Percentiles rank a stretch among this genome's conserved stretches.
Evolutionary conservation across 176 grass and related monocot genomes (phyloP).

Genomic region (Triticum turgidum): DNA sequence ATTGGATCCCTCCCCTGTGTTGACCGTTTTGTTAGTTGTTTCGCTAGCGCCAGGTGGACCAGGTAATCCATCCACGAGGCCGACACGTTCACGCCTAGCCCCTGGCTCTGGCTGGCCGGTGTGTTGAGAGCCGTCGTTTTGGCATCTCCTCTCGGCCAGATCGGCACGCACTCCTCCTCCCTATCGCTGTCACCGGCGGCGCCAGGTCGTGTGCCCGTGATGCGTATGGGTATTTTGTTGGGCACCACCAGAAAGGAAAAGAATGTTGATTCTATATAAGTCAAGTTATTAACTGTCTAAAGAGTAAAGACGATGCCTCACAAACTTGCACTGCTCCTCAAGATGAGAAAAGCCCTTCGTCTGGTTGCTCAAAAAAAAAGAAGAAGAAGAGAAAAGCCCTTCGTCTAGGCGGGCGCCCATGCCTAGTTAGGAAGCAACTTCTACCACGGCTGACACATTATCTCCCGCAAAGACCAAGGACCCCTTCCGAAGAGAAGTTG

Average conservation of each 20-base stretch:
- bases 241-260: neutral
- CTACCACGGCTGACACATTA: too few species aligned
- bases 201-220: neutral
- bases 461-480: too few species aligned
- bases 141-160: conserved; percentile 34
- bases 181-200: conserved; percentile 16
- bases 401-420: too few species aligned
- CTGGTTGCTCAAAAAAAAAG: too few species aligned
- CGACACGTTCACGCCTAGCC: conserved; percentile 37
- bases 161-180: conserved; percentile 21
- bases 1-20: conserved; percentile 22
- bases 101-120: neutral
- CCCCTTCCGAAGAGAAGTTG: too few species aligned
- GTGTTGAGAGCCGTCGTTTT: conserved; percentile 23
- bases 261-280: too few species aligned
- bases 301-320: too few species aligned
- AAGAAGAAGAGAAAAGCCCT: too few species aligned
- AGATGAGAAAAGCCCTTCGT: too few species aligned
- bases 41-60: conserved; percentile 25
- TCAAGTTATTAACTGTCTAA: too few species aligned
- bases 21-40: conserved; percentile 53
- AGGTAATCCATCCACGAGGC: conserved; percentile 29
- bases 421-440: too few species aligned
- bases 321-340: too few species aligned
- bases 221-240: neutral